Base-by-base conservation (phyloP, 23 red algal species). In the Cyanidioschyzon merolae region DNA sequence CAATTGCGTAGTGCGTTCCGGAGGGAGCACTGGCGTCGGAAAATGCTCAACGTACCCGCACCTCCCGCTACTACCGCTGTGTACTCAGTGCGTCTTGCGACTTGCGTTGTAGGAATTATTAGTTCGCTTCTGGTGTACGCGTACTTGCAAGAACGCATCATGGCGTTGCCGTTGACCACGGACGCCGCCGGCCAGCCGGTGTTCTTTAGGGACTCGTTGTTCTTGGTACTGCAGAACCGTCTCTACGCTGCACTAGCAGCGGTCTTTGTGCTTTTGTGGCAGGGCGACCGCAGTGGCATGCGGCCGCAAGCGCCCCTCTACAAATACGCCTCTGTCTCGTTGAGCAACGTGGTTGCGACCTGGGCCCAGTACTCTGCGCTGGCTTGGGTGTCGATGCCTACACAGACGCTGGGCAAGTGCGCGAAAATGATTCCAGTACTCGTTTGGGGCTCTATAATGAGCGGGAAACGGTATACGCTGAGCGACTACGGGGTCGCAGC, bases 361-460 rank as follows among this genome's bases (percentile, higher is more conserved):
- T 87, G 79, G 40, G 88, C 85, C 41, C 90, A 95, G 78, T 95
- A 95, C 58, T 86, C 88, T 75, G 90, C 90, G 41, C 82, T 95
- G 67, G 88, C 86, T 79, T 89, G 86, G 85, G 90, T 95, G 45
- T 89, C 90, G 2, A 77, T 95, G 25, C 90, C 90, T 57, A 89
- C 90, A 24, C 90, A 95, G 84, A 95, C 90, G 30, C 75, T 95
- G 34, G 85, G 81, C 54, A 95, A 95, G 80, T 89, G 90, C 79
- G 85, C 82, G 74, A 95, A 95, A 78, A 95, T 95, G 90, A 89
- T 95, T 40, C 90, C 90, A 18, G 90, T 95, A 39, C 80, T 95
- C 75, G 82, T 95, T 50, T 95, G 90, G 90, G 90, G 90, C 27
- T 83, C 85, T 35, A 34, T 85, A 50, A 95, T 95, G 79, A 81